phyloP scores from a whole-genome alignment of 331 rosid species.

The Pyrus hybrid region DNA sequence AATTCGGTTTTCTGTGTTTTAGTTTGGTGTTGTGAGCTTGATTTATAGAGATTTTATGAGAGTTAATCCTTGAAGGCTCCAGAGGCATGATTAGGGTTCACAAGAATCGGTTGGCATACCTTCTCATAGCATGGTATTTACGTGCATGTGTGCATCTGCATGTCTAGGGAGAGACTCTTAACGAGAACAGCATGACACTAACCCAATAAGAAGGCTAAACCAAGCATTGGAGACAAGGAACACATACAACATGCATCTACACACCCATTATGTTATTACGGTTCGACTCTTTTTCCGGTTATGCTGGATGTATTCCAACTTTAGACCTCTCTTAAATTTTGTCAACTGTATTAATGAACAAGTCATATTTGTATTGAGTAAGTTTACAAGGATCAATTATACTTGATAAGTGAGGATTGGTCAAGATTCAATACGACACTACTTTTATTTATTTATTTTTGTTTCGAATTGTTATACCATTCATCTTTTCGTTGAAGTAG shows the following conservation, averaged over 20 bases:
- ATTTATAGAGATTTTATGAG: background rate
- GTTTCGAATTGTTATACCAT: too few relatives aligned
- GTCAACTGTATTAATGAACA: background rate
- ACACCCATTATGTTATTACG: background rate
- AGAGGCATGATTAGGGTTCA: conserved; percentile 12
- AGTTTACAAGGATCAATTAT: background rate
- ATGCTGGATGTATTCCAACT: background rate
- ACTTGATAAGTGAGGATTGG: background rate
- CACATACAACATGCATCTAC: background rate
- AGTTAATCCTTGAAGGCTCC: background rate
- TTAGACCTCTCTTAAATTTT: background rate
- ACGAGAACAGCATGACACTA: background rate
- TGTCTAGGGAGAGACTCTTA: background rate
- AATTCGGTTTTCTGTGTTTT: background rate
- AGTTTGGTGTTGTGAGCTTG: background rate
- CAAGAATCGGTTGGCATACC: conserved; percentile 34
- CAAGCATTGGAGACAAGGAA: background rate
- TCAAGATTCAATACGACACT: background rate
- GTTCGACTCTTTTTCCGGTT: too few relatives aligned
- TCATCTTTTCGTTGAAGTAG: background rate
- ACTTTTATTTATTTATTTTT: too few relatives aligned
- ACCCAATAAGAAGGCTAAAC: background rate
- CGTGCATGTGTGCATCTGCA: background rate
- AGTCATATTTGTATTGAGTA: background rate
- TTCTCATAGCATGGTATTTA: conserved; percentile 15